A percentile compares a stretch with the other conserved stretches of the same genome.
Conservation (phyloP, 73 alveolate genomes). For the Urostyla sp. region DNA sequence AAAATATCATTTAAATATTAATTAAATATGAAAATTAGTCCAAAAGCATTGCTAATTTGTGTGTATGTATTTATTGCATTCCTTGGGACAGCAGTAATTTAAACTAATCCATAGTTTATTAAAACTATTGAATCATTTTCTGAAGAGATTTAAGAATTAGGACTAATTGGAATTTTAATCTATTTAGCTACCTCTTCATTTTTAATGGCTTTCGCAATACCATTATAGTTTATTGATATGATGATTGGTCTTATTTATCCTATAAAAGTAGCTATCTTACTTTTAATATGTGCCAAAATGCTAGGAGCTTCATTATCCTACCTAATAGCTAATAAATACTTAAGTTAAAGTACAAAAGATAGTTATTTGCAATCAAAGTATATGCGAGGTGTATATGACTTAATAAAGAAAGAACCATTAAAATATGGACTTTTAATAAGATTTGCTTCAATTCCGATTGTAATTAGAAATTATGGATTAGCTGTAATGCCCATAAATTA, state of each 20-base stretch:
- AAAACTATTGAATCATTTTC: neutral
- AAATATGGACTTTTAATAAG: conserved; percentile 49
- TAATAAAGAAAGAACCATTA: conserved; percentile 33
- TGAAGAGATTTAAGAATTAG: neutral
- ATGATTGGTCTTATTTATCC: conserved; percentile 9
- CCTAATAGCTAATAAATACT: conserved; percentile 11
- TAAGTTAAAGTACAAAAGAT: conserved; percentile 10
- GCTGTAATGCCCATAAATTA: conserved; percentile 44
- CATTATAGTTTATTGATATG: conserved; percentile 24
- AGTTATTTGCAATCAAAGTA: conserved; percentile 1
- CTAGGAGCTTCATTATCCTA: conserved; percentile 43
- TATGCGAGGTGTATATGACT: conserved; percentile 20
- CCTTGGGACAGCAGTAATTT: neutral
- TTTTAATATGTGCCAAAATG: conserved; percentile 31
- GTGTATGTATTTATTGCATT: neutral
- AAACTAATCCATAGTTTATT: conserved; percentile 7
- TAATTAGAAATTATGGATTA: conserved; percentile 38
- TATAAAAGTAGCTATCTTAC: neutral
- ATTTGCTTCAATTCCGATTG: conserved; percentile 34
- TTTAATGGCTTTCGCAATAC: conserved; percentile 27
- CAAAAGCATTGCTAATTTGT: conserved; percentile 9
- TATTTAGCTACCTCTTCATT: conserved; percentile 11
- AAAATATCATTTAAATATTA: no score
- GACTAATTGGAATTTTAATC: conserved; percentile 1
- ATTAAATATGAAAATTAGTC: conserved; percentile 30